Base-by-base conservation (phyloP, 1,284 basidiomycete species). In the Ganoderma multipileum region DNA sequence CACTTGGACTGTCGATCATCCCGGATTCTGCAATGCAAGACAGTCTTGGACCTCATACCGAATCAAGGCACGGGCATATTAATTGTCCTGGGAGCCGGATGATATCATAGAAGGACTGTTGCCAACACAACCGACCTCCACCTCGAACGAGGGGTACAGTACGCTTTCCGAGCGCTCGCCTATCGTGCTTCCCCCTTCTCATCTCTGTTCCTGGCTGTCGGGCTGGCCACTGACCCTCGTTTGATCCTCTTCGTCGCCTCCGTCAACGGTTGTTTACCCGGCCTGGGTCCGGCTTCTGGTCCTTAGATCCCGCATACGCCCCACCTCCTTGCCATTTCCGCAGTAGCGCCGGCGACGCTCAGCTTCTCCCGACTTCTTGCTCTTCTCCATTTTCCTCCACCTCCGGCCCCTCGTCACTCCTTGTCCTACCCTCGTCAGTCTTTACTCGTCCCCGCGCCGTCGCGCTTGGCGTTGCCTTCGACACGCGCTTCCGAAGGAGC, bases 341-440 rank as follows among this genome's bases (percentile, higher is more conserved):
- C 58, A 60, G 38, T 28, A 42, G 58, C 58, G 58, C 38, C 38
- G 28, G 58, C 36, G 58, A 60, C 38, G 38, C 38, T 23, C 38
- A 12, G 47, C 47, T 50, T 26, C 47, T 50, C 26, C 47, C 23
- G 14, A 14, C 47, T 20, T 44, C 61, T 23, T 61, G n/a, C 38
- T 41, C 57, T 16, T 44, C 57, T 20, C 58, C n/a, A 57, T 42
- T 61, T 66, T 39, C 41, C 55, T 26, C 33, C 61, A 33, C 33
- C 38, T 39, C 38, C 38, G n/a, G 50, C 59, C 60, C 52, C 64
- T 59, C 38, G 58, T 38, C 71, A 38, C 66, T 71, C 71, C 33
- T 68, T 69, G 52, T 65, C 68, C 61, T 39, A 72, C 71, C 39
- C 58, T 66, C 59, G 71, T 72, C 71, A 59, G 44, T 72, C 71